Conservation (phyloP, 805 yeast genomes). For the Ogataea naganishii region DNA sequence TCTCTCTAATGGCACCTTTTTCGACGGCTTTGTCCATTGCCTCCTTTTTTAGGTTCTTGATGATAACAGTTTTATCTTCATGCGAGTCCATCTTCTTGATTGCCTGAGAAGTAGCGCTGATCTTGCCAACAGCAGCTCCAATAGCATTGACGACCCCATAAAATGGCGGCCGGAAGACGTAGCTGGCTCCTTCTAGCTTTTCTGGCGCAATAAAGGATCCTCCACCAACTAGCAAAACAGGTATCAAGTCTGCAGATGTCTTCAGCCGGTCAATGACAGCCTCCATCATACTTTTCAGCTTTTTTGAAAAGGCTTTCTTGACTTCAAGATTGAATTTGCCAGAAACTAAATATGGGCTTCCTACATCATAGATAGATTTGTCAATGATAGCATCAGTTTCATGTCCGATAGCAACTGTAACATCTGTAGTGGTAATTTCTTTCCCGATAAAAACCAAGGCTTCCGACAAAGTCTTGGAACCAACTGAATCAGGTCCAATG, state of each 20-base stretch:
- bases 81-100: constrained; percentile 11
- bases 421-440: constrained; percentile 32
- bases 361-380: constrained; percentile 15
- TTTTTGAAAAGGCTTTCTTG: constrained; percentile 1
- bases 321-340: constrained; percentile 9
- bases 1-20: constrained; percentile 19
- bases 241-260: constrained; percentile 31
- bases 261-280: constrained; percentile 34
- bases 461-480: constrained; percentile 27
- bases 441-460: constrained; percentile 35
- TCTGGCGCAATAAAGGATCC: constrained; percentile 38
- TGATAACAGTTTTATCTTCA: constrained; percentile 10
- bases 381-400: constrained; percentile 17
- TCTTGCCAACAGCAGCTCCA: constrained; percentile 40
- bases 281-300: constrained; percentile 25
- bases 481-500: constrained; percentile 42
- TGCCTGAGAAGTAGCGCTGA: constrained; percentile 23
- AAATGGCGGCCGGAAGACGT: constrained; percentile 32
- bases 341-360: constrained; percentile 17
- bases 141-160: constrained; percentile 40
- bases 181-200: constrained; percentile 28
- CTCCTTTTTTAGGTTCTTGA: constrained; percentile 11
- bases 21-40: constrained; percentile 11
- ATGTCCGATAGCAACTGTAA: constrained; percentile 23
- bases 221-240: constrained; percentile 40